These are phyloP conservation scores for Spinellus fusiger DNA, from an alignment of 192 early-diverging fungal species.

Conservation along the genomic window DNA sequence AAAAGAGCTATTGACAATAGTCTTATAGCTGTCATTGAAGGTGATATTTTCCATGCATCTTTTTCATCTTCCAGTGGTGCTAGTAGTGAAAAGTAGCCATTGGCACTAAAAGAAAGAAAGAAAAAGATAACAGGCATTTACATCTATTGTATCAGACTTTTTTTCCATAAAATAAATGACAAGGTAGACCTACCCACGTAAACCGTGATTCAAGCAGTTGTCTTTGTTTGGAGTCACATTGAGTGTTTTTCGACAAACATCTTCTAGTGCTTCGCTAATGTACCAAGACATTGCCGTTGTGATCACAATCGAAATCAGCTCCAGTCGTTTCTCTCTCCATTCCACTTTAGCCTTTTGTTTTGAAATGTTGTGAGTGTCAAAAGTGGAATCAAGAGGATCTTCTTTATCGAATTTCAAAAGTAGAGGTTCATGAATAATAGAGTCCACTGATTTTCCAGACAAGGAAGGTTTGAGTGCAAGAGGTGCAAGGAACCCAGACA, in stretches of 20 bases:
- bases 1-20: conserved; percentile 62
- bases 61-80: conserved; percentile 35
- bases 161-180: not conserved
- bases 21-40: conserved; percentile 57
- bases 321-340: conserved; percentile 1
- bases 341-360: not conserved
- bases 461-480: conserved; percentile 9
- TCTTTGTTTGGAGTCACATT: not conserved
- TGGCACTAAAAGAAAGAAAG: conserved; percentile 37
- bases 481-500: not conserved
- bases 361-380: not conserved
- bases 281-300: conserved; percentile 50
- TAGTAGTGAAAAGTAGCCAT: conserved; percentile 60
- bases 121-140: not conserved
- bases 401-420: conserved; percentile 15
- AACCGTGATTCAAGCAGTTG: conserved; percentile 28
- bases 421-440: conserved; percentile 9
- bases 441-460: conserved; percentile 17
- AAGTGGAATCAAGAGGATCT: conserved; percentile 15
- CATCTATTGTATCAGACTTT: not conserved
- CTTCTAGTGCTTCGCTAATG: conserved; percentile 44
- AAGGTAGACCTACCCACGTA: conserved; percentile 35
- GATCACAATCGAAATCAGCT: conserved; percentile 20
- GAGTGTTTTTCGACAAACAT: conserved; percentile 24
- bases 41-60: conserved; percentile 54